Base-by-base conservation (phyloP, 495 filamentous ascomycete genomes). In the Pyrenopolyporus hunteri region DNA sequence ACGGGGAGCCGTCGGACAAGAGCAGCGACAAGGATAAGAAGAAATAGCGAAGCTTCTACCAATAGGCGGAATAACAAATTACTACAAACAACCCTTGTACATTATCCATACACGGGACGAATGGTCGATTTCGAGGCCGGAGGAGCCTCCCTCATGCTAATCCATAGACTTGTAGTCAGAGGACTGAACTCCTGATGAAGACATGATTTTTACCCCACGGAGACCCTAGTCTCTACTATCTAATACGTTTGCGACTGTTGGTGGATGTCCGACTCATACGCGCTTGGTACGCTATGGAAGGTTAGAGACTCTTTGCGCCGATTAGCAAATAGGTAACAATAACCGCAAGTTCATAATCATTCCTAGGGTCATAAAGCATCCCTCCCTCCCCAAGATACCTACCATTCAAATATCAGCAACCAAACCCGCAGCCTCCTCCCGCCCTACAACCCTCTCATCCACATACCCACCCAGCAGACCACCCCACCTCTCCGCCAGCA, bases 361-460 rank as follows among this genome's bases (percentile, higher is more conserved):
- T 9, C 48, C n/a, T 49, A 3, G 23, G 20, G n/a, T 35, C 28
- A 11, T 44, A 11, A 13, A 33, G 11, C 25, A 39, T 11, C 10
- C 26, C 9, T 19, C 19, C n/a, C 36, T 7, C 13, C 20, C 40
- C 5, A 6, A 6, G 11, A 44, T 11, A 29, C 9, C 8, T 39
- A 42, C 29, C 51, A 13, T 20, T 67, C 47, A 80, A 1, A 87
- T 82, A 53, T 89, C 89, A 32, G 82, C 88, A 67, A 85, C 88
- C 81, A 89, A 83, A 16, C 88, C 93, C 13, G 88, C 92, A 78
- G 89, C 77, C 77, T 92, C 89, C 64, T 86, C 87, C 53, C 76
- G 76, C 33, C 80, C 72, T 14, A 88, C 80, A 44, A 68, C 55
- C 62, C 77, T 78, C 67, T 83, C 78, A 31, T 78, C 80, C 33